phyloP scores from a whole-genome alignment of 139 green algal species.

The Nannochloris sp. region DNA sequence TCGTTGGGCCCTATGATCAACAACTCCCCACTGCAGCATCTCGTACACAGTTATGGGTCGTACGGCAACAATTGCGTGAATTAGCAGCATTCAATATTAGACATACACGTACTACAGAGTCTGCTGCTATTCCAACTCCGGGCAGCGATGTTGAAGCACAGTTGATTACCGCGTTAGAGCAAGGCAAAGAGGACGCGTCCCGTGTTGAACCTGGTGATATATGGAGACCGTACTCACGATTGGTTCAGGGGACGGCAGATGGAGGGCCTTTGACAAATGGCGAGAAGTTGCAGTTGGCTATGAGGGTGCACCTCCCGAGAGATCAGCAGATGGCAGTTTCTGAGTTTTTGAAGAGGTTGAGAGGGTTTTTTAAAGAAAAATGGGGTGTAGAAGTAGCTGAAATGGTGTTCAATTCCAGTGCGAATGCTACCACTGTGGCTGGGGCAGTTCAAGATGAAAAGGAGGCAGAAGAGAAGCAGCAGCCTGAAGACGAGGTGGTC shows the following conservation, averaged over 20 bases:
- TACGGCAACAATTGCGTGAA: conserved; percentile 15
- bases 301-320: conserved; percentile 27
- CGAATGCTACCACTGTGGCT: not conserved
- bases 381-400: conserved; percentile 11
- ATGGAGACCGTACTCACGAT: conserved; percentile 54
- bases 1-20: conserved; percentile 72
- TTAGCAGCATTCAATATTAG: conserved; percentile 33
- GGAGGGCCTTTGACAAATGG: conserved; percentile 38
- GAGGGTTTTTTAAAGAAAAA: conserved; percentile 2
- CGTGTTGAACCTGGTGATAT: conserved; percentile 37
- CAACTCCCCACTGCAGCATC: conserved; percentile 38
- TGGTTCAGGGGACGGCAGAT: conserved; percentile 2
- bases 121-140: not conserved
- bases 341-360: conserved; percentile 9
- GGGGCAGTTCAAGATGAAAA: not conserved
- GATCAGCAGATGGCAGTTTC: conserved; percentile 1
- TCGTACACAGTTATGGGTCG: conserved; percentile 28
- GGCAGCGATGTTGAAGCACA: not conserved
- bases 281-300: conserved; percentile 41
- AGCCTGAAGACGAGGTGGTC: not conserved
- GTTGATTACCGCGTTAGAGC: conserved; percentile 10
- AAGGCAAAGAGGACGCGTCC: conserved; percentile 28
- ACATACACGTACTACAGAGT: not conserved
- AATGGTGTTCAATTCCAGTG: not conserved
- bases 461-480: not conserved